Percentiles rank a stretch among this genome's conserved stretches.
These are phyloP conservation scores for Moringa oleifera DNA, from an alignment of 345 rosid genomes.

Conservation along the genomic window DNA sequence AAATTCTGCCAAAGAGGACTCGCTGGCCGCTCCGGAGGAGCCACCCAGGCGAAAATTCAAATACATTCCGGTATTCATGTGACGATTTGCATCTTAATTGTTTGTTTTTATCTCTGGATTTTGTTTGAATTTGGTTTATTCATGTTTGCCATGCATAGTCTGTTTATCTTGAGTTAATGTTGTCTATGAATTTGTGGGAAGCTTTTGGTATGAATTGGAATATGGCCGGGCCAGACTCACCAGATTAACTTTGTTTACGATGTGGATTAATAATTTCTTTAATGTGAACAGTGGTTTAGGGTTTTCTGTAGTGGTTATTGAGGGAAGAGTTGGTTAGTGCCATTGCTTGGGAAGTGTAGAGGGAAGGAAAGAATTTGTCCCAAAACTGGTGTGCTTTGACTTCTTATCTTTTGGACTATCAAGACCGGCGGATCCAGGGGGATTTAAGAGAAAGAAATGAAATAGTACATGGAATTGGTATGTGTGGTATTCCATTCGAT, in stretches of 20 bases:
- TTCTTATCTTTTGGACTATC: no score
- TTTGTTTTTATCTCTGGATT: neutral
- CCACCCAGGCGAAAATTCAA: conserved; percentile 81
- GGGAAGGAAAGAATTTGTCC: neutral
- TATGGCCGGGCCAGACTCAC: no score
- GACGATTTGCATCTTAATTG: neutral
- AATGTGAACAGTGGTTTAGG: conserved; percentile 13
- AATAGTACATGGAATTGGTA: no score
- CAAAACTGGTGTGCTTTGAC: no score
- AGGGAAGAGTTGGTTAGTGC: neutral
- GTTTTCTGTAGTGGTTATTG: conserved; percentile 5
- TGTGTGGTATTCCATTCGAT: no score
- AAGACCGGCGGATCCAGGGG: no score
- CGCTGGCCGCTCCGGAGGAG: conserved; percentile 32
- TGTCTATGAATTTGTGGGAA: neutral
- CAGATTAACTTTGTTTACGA: conserved; percentile 5
- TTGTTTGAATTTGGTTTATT: conserved; percentile 1
- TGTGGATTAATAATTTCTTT: conserved; percentile 8
- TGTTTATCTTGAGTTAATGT: neutral
- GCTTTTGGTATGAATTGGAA: neutral
- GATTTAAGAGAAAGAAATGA: no score
- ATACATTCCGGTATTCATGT: conserved; percentile 69
- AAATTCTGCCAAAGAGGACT: conserved; percentile 30
- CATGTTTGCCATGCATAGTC: neutral
- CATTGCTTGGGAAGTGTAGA: neutral